phyloP scores from a whole-genome alignment of 306 rosid genomes.

The Rosa lucieae region DNA sequence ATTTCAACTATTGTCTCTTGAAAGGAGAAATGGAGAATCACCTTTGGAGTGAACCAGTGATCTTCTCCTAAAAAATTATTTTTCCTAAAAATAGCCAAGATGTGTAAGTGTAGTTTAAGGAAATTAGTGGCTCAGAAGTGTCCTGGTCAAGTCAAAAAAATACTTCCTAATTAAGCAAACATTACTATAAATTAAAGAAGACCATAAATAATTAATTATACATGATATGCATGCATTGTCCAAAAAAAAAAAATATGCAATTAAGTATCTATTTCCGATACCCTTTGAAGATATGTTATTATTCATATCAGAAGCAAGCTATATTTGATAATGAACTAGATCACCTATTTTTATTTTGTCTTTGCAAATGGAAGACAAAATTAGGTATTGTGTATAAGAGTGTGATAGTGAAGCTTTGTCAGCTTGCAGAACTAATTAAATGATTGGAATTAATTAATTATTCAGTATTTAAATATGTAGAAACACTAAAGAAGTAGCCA shows the following conservation, averaged over 20 bases:
- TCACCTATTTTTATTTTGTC: neutral
- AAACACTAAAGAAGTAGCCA: neutral
- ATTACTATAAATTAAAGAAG: neutral
- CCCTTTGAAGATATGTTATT: neutral
- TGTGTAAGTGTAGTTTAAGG: neutral
- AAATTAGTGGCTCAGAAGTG: neutral
- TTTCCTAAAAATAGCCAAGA: neutral
- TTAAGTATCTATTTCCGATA: neutral
- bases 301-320: neutral
- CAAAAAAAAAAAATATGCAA: too few species aligned
- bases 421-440: neutral
- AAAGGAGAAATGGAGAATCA: neutral
- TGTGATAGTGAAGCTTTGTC: neutral
- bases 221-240: too few species aligned
- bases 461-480: neutral
- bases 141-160: neutral
- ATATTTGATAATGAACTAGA: neutral
- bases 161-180: neutral
- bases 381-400: neutral
- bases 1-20: neutral
- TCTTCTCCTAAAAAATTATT: neutral
- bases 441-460: neutral
- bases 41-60: neutral
- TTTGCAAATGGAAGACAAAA: neutral
- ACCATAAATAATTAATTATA: neutral